Percentiles rank a stretch among this genome's conserved stretches.
Evolutionary conservation across 2,329 filamentous ascomycete genomes (phyloP).

Genomic region (Diaporthe aspalathi): DNA sequence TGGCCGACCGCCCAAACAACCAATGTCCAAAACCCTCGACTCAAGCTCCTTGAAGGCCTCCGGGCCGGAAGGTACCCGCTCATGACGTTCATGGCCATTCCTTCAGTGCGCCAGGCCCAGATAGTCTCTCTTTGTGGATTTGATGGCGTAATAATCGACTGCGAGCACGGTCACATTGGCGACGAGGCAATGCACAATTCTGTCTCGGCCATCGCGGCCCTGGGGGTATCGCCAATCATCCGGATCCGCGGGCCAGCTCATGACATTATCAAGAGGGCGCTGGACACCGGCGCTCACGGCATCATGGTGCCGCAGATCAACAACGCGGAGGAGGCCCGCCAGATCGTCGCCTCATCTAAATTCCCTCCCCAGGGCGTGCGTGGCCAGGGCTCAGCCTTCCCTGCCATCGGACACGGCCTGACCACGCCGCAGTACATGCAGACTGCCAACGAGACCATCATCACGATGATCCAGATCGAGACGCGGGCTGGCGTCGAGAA

Average conservation of each 20-base stretch:
- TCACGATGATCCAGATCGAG: conserved; percentile 60
- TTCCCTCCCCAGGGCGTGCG: conserved; percentile 62
- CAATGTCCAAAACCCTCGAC: conserved; percentile 52
- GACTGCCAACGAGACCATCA: conserved; percentile 59
- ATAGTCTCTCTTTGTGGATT: conserved; percentile 61
- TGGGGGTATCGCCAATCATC: conserved; percentile 42
- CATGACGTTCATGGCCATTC: conserved; percentile 62
- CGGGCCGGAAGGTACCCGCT: conserved; percentile 53
- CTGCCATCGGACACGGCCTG: conserved; percentile 57
- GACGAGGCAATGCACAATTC: conserved; percentile 43
- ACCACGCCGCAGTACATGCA: conserved; percentile 61
- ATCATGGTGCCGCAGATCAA: conserved; percentile 53
- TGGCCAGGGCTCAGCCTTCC: conserved; percentile 63
- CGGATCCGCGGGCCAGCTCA: conserved; percentile 42
- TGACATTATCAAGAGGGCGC: conserved; percentile 49
- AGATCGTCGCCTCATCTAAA: conserved; percentile 60
- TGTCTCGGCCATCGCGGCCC: conserved; percentile 41
- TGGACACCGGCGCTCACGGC: conserved; percentile 48
- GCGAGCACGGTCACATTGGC: conserved; percentile 44
- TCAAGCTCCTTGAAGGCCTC: conserved; percentile 58
- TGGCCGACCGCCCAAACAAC: conserved; percentile 49
- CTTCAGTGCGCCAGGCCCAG: conserved; percentile 59
- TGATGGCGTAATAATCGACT: conserved; percentile 56
- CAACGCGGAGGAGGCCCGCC: conserved; percentile 57
- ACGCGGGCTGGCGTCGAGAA: conserved; percentile 57